phyloP scores from a whole-genome alignment of 805 yeast genomes.

The Brettanomyces nanus region DNA sequence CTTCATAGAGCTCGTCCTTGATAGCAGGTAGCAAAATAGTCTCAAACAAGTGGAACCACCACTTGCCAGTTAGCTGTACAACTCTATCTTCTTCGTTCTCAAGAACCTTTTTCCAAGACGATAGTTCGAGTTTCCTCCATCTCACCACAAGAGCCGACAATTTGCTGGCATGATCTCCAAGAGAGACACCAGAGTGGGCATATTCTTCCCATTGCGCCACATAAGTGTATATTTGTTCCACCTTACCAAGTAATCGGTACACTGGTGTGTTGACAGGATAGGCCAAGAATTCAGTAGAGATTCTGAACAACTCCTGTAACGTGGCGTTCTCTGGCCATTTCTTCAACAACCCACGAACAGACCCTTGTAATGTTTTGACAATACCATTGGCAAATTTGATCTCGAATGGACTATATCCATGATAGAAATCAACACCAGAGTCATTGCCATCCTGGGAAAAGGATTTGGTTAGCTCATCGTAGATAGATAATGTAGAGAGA shows the following conservation, averaged over 20 bases:
- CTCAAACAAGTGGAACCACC: slow-evolving; percentile 93
- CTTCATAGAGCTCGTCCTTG: slow-evolving; percentile 30
- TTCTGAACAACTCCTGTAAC: slow-evolving; percentile 54
- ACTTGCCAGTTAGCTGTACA: slow-evolving; percentile 51
- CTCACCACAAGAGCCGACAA: slow-evolving; percentile 66
- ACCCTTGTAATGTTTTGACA: slow-evolving; percentile 34
- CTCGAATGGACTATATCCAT: slow-evolving; percentile 52
- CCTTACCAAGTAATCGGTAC: slow-evolving; percentile 67
- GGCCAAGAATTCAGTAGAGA: slow-evolving; percentile 55
- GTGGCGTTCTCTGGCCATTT: slow-evolving; percentile 98
- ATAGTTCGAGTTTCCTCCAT: slow-evolving; percentile 85
- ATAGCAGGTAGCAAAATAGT: slow-evolving; percentile 52
- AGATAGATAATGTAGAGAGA: slow-evolving; percentile 27
- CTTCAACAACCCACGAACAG: slow-evolving; percentile 38
- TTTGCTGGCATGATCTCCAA: slow-evolving; percentile 45
- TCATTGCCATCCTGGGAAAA: slow-evolving; percentile 17
- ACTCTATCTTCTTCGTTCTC: slow-evolving; percentile 47
- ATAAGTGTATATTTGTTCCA: slow-evolving; percentile 79
- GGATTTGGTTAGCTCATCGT: slow-evolving; percentile 26
- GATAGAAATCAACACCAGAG: slow-evolving; percentile 50
- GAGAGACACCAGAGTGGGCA: slow-evolving; percentile 70
- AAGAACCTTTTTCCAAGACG: slow-evolving; percentile 78
- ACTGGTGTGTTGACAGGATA: slow-evolving; percentile 65
- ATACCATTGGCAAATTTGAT: slow-evolving; percentile 49
- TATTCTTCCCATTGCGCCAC: slow-evolving; percentile 91